Evolutionary conservation across 2,329 filamentous ascomycete genomes (phyloP).

Genomic region (Scleromitrula shiraiana): DNA sequence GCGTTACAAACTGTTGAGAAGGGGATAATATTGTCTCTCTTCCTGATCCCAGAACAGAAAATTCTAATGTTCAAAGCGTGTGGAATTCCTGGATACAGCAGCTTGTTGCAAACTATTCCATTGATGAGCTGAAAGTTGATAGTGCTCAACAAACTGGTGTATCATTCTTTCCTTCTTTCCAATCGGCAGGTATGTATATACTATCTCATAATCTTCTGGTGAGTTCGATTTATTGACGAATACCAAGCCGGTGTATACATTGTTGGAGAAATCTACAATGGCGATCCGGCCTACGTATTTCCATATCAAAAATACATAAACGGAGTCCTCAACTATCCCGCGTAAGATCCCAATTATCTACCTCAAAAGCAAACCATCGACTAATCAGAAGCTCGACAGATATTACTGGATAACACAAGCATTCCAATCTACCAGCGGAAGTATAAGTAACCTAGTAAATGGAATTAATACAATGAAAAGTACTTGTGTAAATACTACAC

Average conservation of each 20-base stretch:
- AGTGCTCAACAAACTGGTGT: conserved; percentile 39
- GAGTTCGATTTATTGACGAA: background rate
- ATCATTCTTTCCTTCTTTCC: conserved; percentile 48
- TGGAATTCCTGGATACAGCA: conserved; percentile 24
- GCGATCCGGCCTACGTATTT: conserved; percentile 44
- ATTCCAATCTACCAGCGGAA: conserved; percentile 23
- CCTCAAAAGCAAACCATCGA: background rate
- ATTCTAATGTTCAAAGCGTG: conserved; percentile 17
- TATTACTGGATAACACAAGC: conserved; percentile 30
- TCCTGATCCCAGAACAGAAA: conserved; percentile 27
- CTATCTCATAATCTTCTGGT: conserved; percentile 24
- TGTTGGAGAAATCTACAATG: conserved; percentile 52
- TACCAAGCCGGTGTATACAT: conserved; percentile 47
- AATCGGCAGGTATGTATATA: conserved; percentile 29
- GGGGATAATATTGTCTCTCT: conserved; percentile 25
- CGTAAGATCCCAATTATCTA: conserved; percentile 8
- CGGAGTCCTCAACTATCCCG: conserved; percentile 54
- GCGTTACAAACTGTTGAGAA: conserved; percentile 22
- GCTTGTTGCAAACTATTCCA: conserved; percentile 28
- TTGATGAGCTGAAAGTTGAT: conserved; percentile 45
- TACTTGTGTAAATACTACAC: conserved; percentile 30
- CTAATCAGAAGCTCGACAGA: background rate
- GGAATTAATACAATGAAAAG: conserved; percentile 24
- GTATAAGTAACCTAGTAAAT: conserved; percentile 25
- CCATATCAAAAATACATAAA: conserved; percentile 46